Evolutionary conservation across 345 rosid species (phyloP), one percentile per base, ranked within the genome.

Genomic region (Gossypium rotundifolium): DNA sequence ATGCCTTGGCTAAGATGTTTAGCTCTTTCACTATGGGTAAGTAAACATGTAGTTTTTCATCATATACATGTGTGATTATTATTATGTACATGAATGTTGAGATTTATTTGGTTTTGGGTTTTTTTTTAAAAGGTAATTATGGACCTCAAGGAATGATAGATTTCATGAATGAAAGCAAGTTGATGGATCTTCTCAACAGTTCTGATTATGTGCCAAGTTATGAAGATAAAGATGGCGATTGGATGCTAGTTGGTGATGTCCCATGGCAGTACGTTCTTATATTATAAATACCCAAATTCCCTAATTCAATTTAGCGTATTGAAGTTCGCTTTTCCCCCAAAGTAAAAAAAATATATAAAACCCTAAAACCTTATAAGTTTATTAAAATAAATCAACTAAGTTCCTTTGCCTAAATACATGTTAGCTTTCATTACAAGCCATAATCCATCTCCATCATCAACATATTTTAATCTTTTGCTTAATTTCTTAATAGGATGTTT

Each of bases 181-280:
- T 92, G 77, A 92, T 88, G 97, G 92, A 94, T 84, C 89, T 94
- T 22, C 86, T 94, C 48, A 90, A 90, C 81, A 89, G 90, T 76
- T 89, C 95, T 20, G 95, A 94, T 65, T 94, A 92, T 83, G 98
- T 94, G 64, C 98, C 98, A 54, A 83, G 90, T 80, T 94, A 94
- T 75, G 97, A 92, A 80, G 98, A 94, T 79, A 94, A 90, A 85
- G 97, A 92, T 65, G 97, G 97, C 0, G 98, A 94, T 77, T 94
- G 97, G 98, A 94, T 94, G 98, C 94, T 94, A 67, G 98, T 94
- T 48, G 98, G 97, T 9, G 98, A 94, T 86, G 98, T 92, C 78
- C 98, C 97, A 65, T 94, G 98, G 98, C 88, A 84, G 98, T 94
- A 81, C 78, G 98, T 86, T 73, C 71, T 77, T 23, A 57, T 10